Evolutionary conservation across 2,329 filamentous ascomycete genomes (phyloP).

Genomic region (Colletotrichum lentis): DNA sequence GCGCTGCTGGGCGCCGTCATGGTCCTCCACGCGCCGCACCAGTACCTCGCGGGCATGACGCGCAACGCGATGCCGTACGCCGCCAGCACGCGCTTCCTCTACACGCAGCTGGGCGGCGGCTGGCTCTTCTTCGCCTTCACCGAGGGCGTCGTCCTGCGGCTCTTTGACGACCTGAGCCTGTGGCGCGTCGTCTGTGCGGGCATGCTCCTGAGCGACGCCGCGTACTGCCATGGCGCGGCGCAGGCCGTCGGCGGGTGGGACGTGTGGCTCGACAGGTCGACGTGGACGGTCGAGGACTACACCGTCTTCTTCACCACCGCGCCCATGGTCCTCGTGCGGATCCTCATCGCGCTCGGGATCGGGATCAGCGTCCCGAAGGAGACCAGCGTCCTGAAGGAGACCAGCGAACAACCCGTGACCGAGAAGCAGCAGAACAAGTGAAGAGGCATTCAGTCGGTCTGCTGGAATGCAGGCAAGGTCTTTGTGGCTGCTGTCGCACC

Average conservation of each 20-base stretch:
- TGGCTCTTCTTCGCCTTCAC: slow-evolving; percentile 51
- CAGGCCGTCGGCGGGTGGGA: slow-evolving; percentile 49
- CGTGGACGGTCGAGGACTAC: slow-evolving; percentile 46
- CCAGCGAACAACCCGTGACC: neutral
- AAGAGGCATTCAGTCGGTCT: neutral
- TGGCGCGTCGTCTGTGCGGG: slow-evolving; percentile 49
- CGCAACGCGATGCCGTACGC: slow-evolving; percentile 40
- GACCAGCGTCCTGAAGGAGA: too few species aligned
- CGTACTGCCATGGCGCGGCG: slow-evolving; percentile 44
- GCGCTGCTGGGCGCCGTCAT: slow-evolving; percentile 46
- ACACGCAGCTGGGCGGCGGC: slow-evolving; percentile 45
- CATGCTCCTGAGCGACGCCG: slow-evolving; percentile 49
- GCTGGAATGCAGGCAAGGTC: neutral
- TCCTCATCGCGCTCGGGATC: slow-evolving; percentile 44
- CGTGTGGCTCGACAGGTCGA: slow-evolving; percentile 39
- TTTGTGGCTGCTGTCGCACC: neutral
- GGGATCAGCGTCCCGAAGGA: slow-evolving; percentile 39
- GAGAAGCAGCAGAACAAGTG: neutral
- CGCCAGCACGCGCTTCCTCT: slow-evolving; percentile 43
- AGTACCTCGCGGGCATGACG: slow-evolving; percentile 46
- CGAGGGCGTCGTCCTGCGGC: slow-evolving; percentile 48
- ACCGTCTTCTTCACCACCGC: slow-evolving; percentile 42
- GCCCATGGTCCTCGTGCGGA: slow-evolving; percentile 44
- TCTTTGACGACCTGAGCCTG: slow-evolving; percentile 46
- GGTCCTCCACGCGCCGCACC: slow-evolving; percentile 42